Percentiles rank a stretch among this genome's conserved stretches.
phyloP scores from a whole-genome alignment of 352 stramenopile species.

The Globisporangium alternatum region DNA sequence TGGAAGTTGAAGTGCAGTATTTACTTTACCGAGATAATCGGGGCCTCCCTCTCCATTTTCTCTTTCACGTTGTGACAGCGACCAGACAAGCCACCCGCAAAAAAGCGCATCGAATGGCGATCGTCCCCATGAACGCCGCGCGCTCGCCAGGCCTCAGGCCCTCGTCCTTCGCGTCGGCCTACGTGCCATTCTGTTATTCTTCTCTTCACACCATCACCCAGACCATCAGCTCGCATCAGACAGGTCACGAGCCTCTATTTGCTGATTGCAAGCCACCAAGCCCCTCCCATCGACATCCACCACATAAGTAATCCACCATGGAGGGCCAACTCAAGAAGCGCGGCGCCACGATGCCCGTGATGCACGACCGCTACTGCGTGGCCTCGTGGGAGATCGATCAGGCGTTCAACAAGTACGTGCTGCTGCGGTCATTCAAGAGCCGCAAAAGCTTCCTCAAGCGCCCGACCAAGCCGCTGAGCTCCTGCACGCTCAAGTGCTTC shows the following conservation, averaged over 20 bases:
- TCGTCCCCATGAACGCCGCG: neutral
- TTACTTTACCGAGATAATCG: neutral
- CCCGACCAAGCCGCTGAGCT: slow-evolving; percentile 49
- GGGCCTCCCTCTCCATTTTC: neutral
- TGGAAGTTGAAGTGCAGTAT: neutral
- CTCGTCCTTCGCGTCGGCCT: neutral
- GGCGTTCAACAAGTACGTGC: slow-evolving; percentile 45
- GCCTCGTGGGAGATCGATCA: slow-evolving; percentile 61
- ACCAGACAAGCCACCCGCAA: neutral
- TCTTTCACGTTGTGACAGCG: slow-evolving; percentile 5
- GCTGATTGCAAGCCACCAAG: neutral
- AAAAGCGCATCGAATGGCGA: slow-evolving; percentile 3
- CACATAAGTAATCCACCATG: slow-evolving; percentile 25
- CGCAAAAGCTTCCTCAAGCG: slow-evolving; percentile 36
- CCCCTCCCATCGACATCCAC: neutral
- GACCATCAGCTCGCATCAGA: neutral
- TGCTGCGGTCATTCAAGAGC: slow-evolving; percentile 75
- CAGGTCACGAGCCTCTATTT: neutral
- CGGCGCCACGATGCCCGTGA: slow-evolving; percentile 61
- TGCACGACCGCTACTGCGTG: slow-evolving; percentile 83
- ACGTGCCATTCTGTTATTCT: slow-evolving; percentile 1
- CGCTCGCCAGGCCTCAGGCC: too few relatives aligned
- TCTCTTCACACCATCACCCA: neutral
- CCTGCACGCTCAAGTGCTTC: slow-evolving; percentile 66
- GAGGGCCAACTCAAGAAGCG: slow-evolving; percentile 77